These are phyloP conservation scores for Pyricularia pennisetigena DNA, from an alignment of 2,329 filamentous ascomycete species.

Conservation along the genomic window DNA sequence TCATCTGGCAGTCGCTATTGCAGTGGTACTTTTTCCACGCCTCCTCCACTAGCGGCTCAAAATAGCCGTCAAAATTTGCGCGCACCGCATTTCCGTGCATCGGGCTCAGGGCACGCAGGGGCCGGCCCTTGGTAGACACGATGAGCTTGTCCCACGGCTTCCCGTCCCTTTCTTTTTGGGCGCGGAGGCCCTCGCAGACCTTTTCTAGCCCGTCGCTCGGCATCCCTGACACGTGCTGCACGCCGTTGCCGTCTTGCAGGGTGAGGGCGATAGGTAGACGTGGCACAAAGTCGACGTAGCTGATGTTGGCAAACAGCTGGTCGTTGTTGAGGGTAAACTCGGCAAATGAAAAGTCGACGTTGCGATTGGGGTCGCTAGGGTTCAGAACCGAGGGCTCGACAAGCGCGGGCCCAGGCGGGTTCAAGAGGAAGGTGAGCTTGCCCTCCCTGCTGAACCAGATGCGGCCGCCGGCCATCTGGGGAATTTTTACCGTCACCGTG, in stretches of 20 bases:
- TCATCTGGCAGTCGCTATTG: slow-evolving; percentile 25
- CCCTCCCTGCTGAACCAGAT: slow-evolving; percentile 53
- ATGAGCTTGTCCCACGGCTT: slow-evolving; percentile 52
- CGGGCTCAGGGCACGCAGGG: slow-evolving; percentile 31
- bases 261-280: slow-evolving; percentile 43
- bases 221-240: slow-evolving; percentile 49
- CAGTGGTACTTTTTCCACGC: slow-evolving; percentile 28
- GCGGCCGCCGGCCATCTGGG: slow-evolving; percentile 52
- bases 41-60: slow-evolving; percentile 28
- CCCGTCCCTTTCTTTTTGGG: slow-evolving; percentile 45
- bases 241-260: slow-evolving; percentile 31
- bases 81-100: slow-evolving; percentile 31
- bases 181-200: slow-evolving; percentile 41
- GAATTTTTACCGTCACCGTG: slow-evolving; percentile 44
- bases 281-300: slow-evolving; percentile 55
- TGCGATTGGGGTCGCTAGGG: slow-evolving; percentile 42
- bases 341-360: slow-evolving; percentile 45
- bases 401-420: slow-evolving; percentile 49
- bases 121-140: slow-evolving; percentile 17
- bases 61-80: slow-evolving; percentile 33
- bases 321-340: slow-evolving; percentile 50
- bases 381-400: slow-evolving; percentile 62
- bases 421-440: slow-evolving; percentile 50
- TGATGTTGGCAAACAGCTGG: slow-evolving; percentile 54
- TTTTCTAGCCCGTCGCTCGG: slow-evolving; percentile 42